Evolutionary conservation across 2,329 filamentous ascomycete genomes (phyloP), one percentile per base, ranked within the genome.

Genomic region (Aaosphaeria pasadenensis): DNA sequence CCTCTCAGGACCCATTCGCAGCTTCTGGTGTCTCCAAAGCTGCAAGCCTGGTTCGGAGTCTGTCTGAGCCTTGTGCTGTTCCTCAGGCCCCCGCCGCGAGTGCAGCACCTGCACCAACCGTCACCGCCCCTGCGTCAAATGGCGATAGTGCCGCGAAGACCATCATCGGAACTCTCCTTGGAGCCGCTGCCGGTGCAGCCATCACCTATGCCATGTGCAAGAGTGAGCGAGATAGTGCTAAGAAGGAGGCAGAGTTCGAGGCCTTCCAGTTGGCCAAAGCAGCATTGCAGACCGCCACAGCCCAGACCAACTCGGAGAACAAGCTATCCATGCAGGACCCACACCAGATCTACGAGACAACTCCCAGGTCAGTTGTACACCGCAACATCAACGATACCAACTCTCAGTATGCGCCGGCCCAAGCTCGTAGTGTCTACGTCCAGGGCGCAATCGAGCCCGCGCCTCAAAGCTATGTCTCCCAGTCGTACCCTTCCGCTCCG

Each of bases 141-240:
- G 66, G 76, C 42, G 70, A 80, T 4, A 71, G 81, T 36, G 78
- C 76, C 43, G 77, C 82, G 38, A 85, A 85, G 56, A 81, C 83
- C 17, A 77, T 91, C 39, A 78, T 94, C 41, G 88, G 89, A 6
- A 87, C 88, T 6, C 75, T 95, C 7, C 77, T 95, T 43, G 89
- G 89, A 39, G 88, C 87, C 31, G 89, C 88, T 11, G 88, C 88
- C 13, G 88, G 87, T 36, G 88, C 86, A 33, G 87, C 86, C 7
- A 75, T 88, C 38, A 86, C 88, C 7, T 95, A 94, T 70, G 84
- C 83, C 24, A 85, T 90, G 74, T 78, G 84, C 54, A 84, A 81
- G 55, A 77, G 78, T 50, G 84, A 87, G 54, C 62, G 66, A 44
- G 71, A 75, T 44, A 76, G 73, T 50, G 71, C 71, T 24, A 67